Base-by-base conservation (phyloP, 441 rosid genomes). In the Jatropha multifida region DNA sequence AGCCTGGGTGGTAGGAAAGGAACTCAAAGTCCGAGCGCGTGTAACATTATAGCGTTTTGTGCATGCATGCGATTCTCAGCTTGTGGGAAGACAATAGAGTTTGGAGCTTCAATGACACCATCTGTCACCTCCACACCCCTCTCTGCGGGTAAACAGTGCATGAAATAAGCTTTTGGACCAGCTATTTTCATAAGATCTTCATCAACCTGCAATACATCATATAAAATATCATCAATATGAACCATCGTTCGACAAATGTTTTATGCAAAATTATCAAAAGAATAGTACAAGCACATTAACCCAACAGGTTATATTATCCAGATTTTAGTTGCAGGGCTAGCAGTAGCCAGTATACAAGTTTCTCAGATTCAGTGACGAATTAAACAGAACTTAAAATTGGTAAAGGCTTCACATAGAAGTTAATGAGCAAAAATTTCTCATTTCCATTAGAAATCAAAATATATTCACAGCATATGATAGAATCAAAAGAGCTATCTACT, bases 21-120 rank as follows among this genome's bases (percentile, higher is more conserved):
- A 5, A 51, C 56, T 87, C 80, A 93, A 65, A 78, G 79, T 52
- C 99, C 99, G 4, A 92, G 92, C 27, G 78, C 62, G 77, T 96
- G 97, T 80, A 94, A 94, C 97, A 92, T 91, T 67, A 94, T 84
- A 7, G 98, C 98, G 76, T 91, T 94, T 85, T 92, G 98, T 4
- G 96, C 99, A 66, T 96, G 96, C 98, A 96, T 87, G 58, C 98
- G 94, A 73, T 96, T 96, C 86, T 94, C 99, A 20, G 99, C 99
- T 78, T 96, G 98, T n/a, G 92, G 94, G 73, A 96, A 96, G 54
- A 96, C 98, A n/a, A 94, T 87, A 54, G 98, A 94, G 77, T 96
- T 86, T 60, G 95, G 90, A 60, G 98, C 97, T 81, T 94, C 99
- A 52, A 94, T 84, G 27, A 96, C 98, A 52, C 81, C 90, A 60